These are phyloP conservation scores for Dryas octopetala DNA, from an alignment of 306 rosid genomes.

Conservation along the genomic window DNA sequence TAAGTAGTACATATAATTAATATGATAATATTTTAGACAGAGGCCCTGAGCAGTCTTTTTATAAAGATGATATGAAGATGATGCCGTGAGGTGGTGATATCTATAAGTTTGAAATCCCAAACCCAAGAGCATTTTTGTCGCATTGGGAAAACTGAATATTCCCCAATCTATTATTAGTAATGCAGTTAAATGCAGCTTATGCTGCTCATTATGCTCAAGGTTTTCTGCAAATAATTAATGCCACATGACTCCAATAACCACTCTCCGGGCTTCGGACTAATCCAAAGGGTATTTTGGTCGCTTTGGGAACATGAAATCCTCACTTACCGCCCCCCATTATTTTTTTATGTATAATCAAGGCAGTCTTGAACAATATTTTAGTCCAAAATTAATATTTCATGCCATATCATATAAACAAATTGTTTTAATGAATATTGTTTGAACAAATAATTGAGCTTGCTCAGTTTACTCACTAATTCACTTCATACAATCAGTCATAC, in stretches of 20 bases:
- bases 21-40: neutral
- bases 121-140: constrained; percentile 81
- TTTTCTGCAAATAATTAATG: neutral
- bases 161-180: constrained; percentile 18
- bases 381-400: too few species aligned
- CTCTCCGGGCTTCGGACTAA: neutral
- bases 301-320: constrained; percentile 14
- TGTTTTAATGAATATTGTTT: too few species aligned
- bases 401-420: too few species aligned
- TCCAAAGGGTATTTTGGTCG: constrained; percentile 29
- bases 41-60: neutral
- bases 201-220: neutral
- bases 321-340: neutral
- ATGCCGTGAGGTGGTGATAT: constrained; percentile 34
- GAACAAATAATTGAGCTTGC: too few species aligned
- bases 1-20: neutral
- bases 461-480: too few species aligned
- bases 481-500: too few species aligned
- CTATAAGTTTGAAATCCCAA: constrained; percentile 32
- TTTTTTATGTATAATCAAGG: too few species aligned
- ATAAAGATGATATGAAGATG: constrained; percentile 14
- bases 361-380: too few species aligned
- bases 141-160: constrained; percentile 85
- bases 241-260: constrained; percentile 1
- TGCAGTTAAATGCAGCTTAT: neutral